A percentile compares a stretch with the other conserved stretches of the same genome.
Evolutionary conservation across 345 rosid species (phyloP).

Genomic region (Ceriops decandra): DNA sequence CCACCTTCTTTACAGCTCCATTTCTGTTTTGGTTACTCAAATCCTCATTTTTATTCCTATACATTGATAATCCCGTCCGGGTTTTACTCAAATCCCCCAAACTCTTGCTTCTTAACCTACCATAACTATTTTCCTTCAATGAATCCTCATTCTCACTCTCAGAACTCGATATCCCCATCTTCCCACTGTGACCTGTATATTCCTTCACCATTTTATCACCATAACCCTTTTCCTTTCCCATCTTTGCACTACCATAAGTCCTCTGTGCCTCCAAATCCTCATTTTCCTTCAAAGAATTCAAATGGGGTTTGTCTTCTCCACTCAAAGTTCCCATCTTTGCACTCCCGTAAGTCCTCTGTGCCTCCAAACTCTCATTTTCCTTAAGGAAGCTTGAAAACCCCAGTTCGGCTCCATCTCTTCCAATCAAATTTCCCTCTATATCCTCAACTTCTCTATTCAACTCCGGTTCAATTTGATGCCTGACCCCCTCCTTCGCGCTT

Average conservation of each 20-base stretch:
- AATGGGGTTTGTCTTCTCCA: slow-evolving; percentile 5
- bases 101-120: slow-evolving; percentile 4
- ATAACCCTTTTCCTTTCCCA: background rate
- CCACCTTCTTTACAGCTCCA: slow-evolving; percentile 7
- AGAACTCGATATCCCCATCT: background rate
- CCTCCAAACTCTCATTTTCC: slow-evolving; percentile 13
- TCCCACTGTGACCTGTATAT: background rate
- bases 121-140: slow-evolving; percentile 4
- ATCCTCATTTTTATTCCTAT: slow-evolving; percentile 12
- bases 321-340: slow-evolving; percentile 9
- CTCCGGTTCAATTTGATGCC: slow-evolving; percentile 1
- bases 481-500: background rate
- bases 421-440: background rate
- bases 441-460: slow-evolving; percentile 9
- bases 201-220: background rate
- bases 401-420: background rate
- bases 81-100: slow-evolving; percentile 1
- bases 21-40: slow-evolving; percentile 13
- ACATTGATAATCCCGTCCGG: slow-evolving; percentile 15
- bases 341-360: slow-evolving; percentile 13
- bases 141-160: background rate
- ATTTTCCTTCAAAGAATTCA: background rate
- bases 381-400: slow-evolving; percentile 9
- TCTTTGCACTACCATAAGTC: slow-evolving; percentile 10
- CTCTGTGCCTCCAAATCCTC: slow-evolving; percentile 16